Evolutionary conservation across 2,329 filamentous ascomycete species (phyloP), one percentile per base, ranked within the genome.

Genomic region (Trichoderma simmonsii): DNA sequence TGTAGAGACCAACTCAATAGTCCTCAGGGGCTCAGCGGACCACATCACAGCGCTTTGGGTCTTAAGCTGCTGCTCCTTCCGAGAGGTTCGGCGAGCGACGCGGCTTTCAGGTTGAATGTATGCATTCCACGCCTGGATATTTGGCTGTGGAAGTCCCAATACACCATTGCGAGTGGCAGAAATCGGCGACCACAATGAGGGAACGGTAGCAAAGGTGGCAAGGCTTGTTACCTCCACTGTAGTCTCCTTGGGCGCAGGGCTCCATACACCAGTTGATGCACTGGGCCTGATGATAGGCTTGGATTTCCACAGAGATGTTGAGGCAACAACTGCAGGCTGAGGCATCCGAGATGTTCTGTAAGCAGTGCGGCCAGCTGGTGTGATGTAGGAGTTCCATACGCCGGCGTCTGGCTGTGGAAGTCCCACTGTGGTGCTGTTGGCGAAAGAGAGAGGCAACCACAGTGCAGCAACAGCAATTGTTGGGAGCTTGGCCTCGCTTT

Each of bases 371-470:
- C 28, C 14, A 1, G 5, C 36, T 18, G 43, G 2, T 8, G 34
- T 18, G 30, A 72, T 69, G 26, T 72, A 72, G 1, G 70, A 70
- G 11, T 28, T 51, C 68, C 68, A 70, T 30, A 39, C 32, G 14
- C 12, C 14, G n/a, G 14, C 26, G 28, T 68, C 54, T 24, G 68
- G 62, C 28, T 71, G 68, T 1, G 59, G 30, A 8, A 59, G 59
- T 67, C 57, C 57, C 6, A 54, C 15, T 1, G 7, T 24, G 39
- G 39, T 30, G 28, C 12, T 43, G 15, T 28, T 43, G 18, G 32
- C 30, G 24, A 21, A 24, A 30, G 64, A 59, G 24, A 57, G 51
- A 6, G 64, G 51, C 15, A 34, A 3, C 64, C 64, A 67, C 21
- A 67, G 32, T 6, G 51, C 39, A 26, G 63, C 48, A 34, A 54